Evolutionary conservation across 176 grass and related monocot genomes (phyloP).

Genomic region (Oryza meyeriana): DNA sequence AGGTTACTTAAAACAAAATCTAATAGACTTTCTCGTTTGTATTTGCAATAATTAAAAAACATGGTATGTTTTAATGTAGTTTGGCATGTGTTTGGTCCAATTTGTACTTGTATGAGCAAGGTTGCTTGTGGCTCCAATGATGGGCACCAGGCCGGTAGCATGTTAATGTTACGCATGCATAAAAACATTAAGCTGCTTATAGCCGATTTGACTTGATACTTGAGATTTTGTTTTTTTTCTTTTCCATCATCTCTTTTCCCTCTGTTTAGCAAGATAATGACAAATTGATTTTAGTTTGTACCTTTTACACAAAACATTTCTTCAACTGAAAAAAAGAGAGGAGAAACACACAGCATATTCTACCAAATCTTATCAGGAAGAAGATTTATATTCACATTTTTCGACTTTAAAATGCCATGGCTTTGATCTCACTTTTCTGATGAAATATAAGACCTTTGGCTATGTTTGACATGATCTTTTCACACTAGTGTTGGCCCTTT

Average conservation of each 20-base stretch:
- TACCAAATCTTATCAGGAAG: not conserved
- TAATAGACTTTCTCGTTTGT: not conserved
- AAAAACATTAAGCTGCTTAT: not conserved
- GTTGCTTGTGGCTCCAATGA: not conserved
- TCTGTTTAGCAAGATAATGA: not conserved
- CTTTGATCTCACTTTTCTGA: not conserved
- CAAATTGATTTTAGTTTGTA: not conserved
- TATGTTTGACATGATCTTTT: not conserved
- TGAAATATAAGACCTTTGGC: not conserved
- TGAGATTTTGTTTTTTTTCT: not conserved
- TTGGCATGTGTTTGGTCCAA: not conserved
- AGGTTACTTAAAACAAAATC: not conserved
- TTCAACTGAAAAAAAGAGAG: not conserved
- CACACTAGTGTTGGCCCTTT: not conserved
- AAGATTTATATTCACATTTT: not conserved
- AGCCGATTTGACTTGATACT: not conserved
- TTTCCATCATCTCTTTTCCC: not conserved
- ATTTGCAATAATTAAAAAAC: not conserved
- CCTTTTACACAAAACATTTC: not conserved
- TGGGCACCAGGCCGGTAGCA: not conserved
- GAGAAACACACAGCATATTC: not conserved
- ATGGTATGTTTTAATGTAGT: not conserved
- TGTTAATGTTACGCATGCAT: not conserved
- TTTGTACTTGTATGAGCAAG: not conserved
- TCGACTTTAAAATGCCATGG: not conserved